Base-by-base conservation (phyloP, 2,329 filamentous ascomycete genomes). In the Aspergillus pseudoterreus region DNA sequence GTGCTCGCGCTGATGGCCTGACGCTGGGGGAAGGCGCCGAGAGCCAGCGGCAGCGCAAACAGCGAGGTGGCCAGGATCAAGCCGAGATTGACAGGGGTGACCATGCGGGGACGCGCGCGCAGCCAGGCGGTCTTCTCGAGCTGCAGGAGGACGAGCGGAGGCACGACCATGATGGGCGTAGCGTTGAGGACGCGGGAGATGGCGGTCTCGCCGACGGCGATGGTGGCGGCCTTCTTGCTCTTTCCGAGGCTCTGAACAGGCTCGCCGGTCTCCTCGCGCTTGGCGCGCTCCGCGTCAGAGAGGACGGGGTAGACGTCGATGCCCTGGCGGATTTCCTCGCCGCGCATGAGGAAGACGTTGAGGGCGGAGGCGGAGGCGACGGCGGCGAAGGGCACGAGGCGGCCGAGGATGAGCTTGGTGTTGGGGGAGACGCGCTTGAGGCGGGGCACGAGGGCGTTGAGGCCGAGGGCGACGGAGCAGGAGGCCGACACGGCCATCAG, bases 301-400 rank as follows among this genome's bases (percentile, higher is more conserved):
- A 92, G 80, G 6, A 90, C 85, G 1, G 92, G 91, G 71, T 87
- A 96, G 35, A 99, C 84, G 71, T 97, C 90, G 65, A 99, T 99
- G 47, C 94, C 94, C 55, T 83, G 83, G 65, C 88, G 82, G 63
- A 99, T 97, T 76, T 99, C 94, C 72, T 96, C 92, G 57, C 90
- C 87, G 53, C 94, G 90, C 94, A 99, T 99, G 50, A 99, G 82
- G 74, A 96, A 95, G 22, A 96, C 94, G 72, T 99, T 99, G 56
- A 99, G 80, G 1, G 86, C 90, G 64, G 91, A 92, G 4, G 94
- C 94, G 53, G 85, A 88, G 27, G 92, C 92, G 10, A 99, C 94
- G 11, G 94, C 94, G 0, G 92, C 94, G 67, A 99, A 99, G 22
- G 94, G 94, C 6, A 97, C 92, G 8, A 99, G 82, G n/a, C 94